Evolutionary conservation across 1,139 yeast genomes (phyloP), one percentile per base, ranked within the genome.

Genomic region (Pichia kudriavzevii): DNA sequence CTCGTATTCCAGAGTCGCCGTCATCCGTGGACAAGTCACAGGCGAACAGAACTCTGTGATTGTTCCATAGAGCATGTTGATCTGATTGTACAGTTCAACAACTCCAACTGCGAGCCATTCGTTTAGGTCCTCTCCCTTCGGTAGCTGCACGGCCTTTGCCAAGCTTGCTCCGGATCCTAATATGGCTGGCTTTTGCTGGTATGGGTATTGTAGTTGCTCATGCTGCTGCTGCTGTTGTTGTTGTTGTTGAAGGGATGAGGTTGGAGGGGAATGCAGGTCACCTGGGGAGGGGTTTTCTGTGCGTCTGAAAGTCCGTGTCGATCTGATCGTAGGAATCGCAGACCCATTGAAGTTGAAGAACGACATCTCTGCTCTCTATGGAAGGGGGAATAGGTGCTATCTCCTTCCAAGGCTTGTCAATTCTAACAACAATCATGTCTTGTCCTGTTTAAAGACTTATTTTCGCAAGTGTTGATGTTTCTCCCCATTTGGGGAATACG

Each of bases 21-120:
- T 85, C 99, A 91, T 91, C 41, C 93, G 64, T 4, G 98, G 97
- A 57, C 98, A 91, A 2, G 94, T 73, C 14, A 64, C 60, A 1
- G 97, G 96, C 0, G 96, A 84, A 58, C 99, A 91, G 53, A 91
- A 88, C 60, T 87, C 95, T 2, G 98, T 88, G 42, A 93, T 82
- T 5, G 97, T 79, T 10, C 97, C 96, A 53, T 91, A 91, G 7
- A 91, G 66, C 98, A 91, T 91, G 59, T 91, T 91, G 51, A 88
- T 80, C 58, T 91, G 99, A 56, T 88, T 88, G 62, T 83, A 91
- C 55, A 91, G 91, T 56, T 81, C 88, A 13, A 79, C 91, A 24
- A 79, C 81, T 55, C 91, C 95, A 13, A 88, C 94, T 0, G 98
- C 98, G 36, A 91, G 63, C 99, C 99, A 91, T 59, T 91, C 98